Percentiles rank a stretch among this genome's conserved stretches.
Conservation (phyloP, 2,329 filamentous ascomycete genomes). For the Aaosphaeria arxii region DNA sequence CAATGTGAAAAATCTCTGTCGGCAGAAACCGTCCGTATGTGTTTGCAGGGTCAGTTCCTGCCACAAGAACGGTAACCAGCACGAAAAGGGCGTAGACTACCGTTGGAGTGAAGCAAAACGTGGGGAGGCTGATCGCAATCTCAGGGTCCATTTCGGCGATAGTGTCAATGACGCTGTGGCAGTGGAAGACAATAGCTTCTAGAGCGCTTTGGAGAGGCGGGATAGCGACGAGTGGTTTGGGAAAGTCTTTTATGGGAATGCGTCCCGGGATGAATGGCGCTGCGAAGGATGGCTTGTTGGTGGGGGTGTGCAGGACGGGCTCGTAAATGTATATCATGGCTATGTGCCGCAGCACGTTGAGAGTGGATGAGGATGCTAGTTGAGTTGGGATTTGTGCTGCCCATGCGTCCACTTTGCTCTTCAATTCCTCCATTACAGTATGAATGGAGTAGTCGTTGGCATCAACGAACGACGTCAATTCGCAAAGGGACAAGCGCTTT, state of each 20-base stretch:
- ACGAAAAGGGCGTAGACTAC: slow-evolving; percentile 22
- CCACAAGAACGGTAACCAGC: slow-evolving; percentile 19
- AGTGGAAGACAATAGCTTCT: slow-evolving; percentile 15
- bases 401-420: slow-evolving; percentile 19
- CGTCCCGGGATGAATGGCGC: slow-evolving; percentile 24
- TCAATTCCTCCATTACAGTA: slow-evolving; percentile 10
- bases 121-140: slow-evolving; percentile 17
- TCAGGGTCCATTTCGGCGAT: slow-evolving; percentile 19
- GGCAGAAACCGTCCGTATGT: slow-evolving; percentile 19
- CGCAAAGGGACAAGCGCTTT: too few relatives aligned
- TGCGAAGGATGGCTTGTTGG: slow-evolving; percentile 22
- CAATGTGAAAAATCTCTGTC: slow-evolving; percentile 16
- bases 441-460: too few relatives aligned
- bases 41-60: slow-evolving; percentile 18
- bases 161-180: slow-evolving; percentile 20
- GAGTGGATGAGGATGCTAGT: slow-evolving; percentile 15
- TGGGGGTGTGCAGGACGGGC: slow-evolving; percentile 20
- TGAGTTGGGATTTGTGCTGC: slow-evolving; percentile 17
- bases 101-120: slow-evolving; percentile 21
- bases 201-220: slow-evolving; percentile 13
- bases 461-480: too few relatives aligned
- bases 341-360: slow-evolving; percentile 22
- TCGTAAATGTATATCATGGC: slow-evolving; percentile 22
- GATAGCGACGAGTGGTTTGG: slow-evolving; percentile 15
- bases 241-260: slow-evolving; percentile 22